A percentile compares a stretch with the other conserved stretches of the same genome.
Evolutionary conservation across 2,329 filamentous ascomycete genomes (phyloP).

Genomic region (Lojkania enalia): DNA sequence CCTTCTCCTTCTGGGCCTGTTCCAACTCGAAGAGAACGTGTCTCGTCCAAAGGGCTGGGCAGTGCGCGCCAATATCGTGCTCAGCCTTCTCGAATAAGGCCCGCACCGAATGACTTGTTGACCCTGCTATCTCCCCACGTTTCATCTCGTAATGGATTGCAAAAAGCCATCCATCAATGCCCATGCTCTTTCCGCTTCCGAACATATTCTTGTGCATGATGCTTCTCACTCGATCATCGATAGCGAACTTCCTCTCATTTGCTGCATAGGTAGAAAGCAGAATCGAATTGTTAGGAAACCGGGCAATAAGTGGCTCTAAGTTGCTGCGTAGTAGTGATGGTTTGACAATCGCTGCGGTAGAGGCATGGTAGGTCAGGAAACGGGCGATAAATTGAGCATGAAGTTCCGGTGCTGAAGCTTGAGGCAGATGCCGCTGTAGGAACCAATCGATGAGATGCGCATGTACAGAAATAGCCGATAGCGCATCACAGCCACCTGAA

Average conservation of each 20-base stretch:
- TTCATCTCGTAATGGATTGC: conserved; percentile 59
- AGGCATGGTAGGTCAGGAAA: conserved; percentile 69
- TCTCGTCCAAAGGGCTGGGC: conserved; percentile 35
- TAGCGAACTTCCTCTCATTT: conserved; percentile 70
- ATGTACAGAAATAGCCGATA: conserved; percentile 46
- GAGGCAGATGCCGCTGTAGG: conserved; percentile 21
- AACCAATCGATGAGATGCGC: conserved; percentile 26
- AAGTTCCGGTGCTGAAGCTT: conserved; percentile 57
- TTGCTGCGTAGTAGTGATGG: conserved; percentile 66
- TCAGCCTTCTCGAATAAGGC: conserved; percentile 60
- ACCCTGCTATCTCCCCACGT: conserved; percentile 46
- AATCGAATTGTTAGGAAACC: conserved; percentile 75
- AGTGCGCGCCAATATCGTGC: conserved; percentile 32
- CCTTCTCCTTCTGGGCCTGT: conserved; percentile 19
- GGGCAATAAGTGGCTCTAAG: conserved; percentile 61
- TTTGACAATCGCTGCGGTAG: conserved; percentile 65
- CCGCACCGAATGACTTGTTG: conserved; percentile 57
- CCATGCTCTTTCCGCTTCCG: conserved; percentile 31
- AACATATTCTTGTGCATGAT: conserved; percentile 55
- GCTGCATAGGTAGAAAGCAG: conserved; percentile 74
- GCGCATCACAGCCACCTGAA: conserved; percentile 43
- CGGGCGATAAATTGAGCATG: conserved; percentile 70
- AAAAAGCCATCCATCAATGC: conserved; percentile 57
- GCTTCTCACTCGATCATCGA: conserved; percentile 76
- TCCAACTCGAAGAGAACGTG: conserved; percentile 39